phyloP scores from a whole-genome alignment of 768 basidiomycete genomes.

The Austroboletus festivus region DNA sequence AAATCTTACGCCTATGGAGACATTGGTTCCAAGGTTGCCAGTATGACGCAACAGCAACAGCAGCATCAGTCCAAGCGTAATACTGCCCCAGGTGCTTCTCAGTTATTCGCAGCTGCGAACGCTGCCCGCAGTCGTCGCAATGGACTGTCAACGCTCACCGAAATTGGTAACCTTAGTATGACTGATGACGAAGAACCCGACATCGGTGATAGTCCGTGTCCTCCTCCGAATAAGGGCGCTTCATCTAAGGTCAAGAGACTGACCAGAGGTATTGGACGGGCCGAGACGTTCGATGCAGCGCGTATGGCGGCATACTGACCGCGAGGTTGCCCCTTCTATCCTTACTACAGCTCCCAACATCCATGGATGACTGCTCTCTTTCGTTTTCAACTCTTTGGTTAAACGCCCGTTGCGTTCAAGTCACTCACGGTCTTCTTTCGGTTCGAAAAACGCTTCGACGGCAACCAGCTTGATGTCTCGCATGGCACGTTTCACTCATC shows the following conservation, averaged over 20 bases:
- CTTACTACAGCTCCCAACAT: constrained; percentile 1
- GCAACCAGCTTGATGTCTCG: constrained; percentile 8
- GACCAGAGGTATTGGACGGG: constrained; percentile 46
- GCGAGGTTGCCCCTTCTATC: constrained; percentile 16
- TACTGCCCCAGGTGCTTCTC: constrained; percentile 57
- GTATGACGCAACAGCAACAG: constrained; percentile 34
- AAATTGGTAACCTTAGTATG: constrained; percentile 58
- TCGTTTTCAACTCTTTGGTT: constrained; percentile 6
- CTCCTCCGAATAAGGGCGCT: constrained; percentile 62
- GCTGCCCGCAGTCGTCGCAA: constrained; percentile 64
- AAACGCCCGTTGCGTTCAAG: constrained; percentile 4
- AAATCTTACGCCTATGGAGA: constrained; percentile 95
- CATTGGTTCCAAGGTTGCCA: constrained; percentile 40
- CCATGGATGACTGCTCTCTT: too few species aligned
- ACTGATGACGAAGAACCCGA: constrained; percentile 78
- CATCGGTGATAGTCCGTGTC: constrained; percentile 85
- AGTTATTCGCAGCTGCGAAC: constrained; percentile 66
- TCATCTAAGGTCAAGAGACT: constrained; percentile 58
- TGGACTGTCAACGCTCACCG: constrained; percentile 60
- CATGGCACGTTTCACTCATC: constrained; percentile 13
- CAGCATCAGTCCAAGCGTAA: constrained; percentile 57
- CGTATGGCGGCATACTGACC: constrained; percentile 47
- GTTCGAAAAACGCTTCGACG: constrained; percentile 12
- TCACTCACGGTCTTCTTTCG: constrained; percentile 3
- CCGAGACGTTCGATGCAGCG: constrained; percentile 68